Evolutionary conservation across 179 eudicot species (phyloP), one percentile per base, ranked within the genome.

Genomic region (Heliamphora ciliata): DNA sequence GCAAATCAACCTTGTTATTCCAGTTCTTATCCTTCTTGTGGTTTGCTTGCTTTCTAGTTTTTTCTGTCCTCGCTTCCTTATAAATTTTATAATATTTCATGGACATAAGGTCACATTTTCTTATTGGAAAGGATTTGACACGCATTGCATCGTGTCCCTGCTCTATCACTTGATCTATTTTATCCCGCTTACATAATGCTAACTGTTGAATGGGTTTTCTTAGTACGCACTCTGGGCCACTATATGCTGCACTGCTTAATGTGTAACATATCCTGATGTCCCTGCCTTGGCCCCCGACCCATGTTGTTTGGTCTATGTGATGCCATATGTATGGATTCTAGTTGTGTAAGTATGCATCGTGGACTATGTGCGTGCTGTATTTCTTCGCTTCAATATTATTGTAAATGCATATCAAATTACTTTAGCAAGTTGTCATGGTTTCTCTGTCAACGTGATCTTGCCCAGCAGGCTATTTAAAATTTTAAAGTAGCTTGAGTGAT

Each of bases 21-120:
- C 40, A 69, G 18, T 68, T 80, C 52, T 44, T 70, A 50, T 7
- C 73, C 8, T 50, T 55, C 15, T 24, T 83, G 55, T 70, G 78
- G 61, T 76, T 56, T 70, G 78, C 60, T 76, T 56, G 72, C 46
- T 65, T 61, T 18, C 74, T 46, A 18, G 64, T 5, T 63, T 64
- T 4, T 59, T 4, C 11, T 21, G 60, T 73, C 82, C 52, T 61
- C 13, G 48, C 31, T 63, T 17, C 15, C 68, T 54, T 8, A 55
- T 48, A 8, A 44, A 8, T 10, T 7, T 54, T 8, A 55, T 48
- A 8, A 44, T 15, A 11, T 7, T 55, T 10, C 21, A 44, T 61
- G 61, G 46, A 56, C 48, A 58, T 58, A 52, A 2, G 10, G 6
- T 66, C 59, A 46, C 51, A 31, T 7, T 52, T 8, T 71, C 11